phyloP scores from a whole-genome alignment of 805 yeast species.

The Candida corydali region DNA sequence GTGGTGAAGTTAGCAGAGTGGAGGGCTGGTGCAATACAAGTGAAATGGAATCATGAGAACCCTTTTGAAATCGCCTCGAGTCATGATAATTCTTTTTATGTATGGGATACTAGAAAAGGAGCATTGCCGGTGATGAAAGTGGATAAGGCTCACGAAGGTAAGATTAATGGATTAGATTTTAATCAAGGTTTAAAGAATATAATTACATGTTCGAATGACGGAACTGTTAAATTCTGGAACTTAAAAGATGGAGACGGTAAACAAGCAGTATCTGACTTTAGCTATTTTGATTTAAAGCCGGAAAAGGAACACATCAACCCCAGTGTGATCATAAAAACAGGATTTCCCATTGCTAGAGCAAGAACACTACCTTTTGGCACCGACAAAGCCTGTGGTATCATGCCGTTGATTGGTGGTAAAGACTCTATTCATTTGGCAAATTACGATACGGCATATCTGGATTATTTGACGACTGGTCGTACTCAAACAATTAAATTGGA shows the following conservation, averaged over 20 bases:
- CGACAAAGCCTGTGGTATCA: conserved; percentile 67
- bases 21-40: conserved; percentile 93
- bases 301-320: conserved; percentile 32
- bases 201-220: conserved; percentile 83
- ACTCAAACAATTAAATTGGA: conserved; percentile 24
- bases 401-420: conserved; percentile 87
- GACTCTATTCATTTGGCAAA: conserved; percentile 58
- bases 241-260: conserved; percentile 27
- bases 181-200: conserved; percentile 56
- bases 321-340: conserved; percentile 57
- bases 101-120: conserved; percentile 90
- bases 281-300: conserved; percentile 14
- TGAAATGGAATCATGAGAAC: conserved; percentile 83
- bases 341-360: conserved; percentile 86
- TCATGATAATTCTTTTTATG: conserved; percentile 72
- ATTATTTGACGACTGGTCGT: conserved; percentile 19
- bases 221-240: conserved; percentile 80
- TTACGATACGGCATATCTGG: conserved; percentile 32
- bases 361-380: conserved; percentile 85
- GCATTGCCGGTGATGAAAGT: conserved; percentile 67
- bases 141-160: conserved; percentile 68
- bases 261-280: conserved; percentile 12
- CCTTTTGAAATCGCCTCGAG: conserved; percentile 78
- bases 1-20: conserved; percentile 84
- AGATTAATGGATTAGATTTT: conserved; percentile 88